phyloP scores from a whole-genome alignment of 139 green algal species.

The Ettlia oleoabundans region DNA sequence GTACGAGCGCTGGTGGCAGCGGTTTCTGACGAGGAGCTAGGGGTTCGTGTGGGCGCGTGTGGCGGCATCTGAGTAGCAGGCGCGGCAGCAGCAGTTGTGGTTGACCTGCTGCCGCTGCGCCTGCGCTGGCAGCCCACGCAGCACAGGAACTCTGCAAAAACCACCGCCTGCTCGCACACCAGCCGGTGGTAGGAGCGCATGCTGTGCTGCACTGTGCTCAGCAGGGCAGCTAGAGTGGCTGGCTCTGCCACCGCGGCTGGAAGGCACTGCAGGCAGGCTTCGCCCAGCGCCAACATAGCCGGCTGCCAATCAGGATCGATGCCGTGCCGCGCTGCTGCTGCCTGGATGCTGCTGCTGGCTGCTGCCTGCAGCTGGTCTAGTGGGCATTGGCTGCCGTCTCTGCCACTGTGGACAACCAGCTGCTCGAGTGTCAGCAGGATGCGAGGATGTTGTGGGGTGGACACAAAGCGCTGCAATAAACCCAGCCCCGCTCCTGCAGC shows the following conservation, averaged over 20 bases:
- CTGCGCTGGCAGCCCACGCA: background rate
- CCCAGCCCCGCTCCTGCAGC: background rate
- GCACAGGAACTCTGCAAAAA: constrained; percentile 36
- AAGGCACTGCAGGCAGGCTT: background rate
- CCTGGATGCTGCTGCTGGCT: background rate
- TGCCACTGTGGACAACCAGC: background rate
- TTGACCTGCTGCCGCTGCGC: background rate
- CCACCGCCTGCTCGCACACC: constrained; percentile 40
- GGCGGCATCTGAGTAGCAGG: too few species aligned
- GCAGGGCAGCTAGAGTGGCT: constrained; percentile 26
- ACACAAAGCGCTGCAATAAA: background rate
- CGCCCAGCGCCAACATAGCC: background rate
- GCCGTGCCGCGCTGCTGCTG: background rate
- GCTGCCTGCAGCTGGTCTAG: background rate
- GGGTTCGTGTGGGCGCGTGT: background rate
- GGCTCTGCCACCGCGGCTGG: background rate
- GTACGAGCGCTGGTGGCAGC: background rate
- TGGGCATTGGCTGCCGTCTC: background rate
- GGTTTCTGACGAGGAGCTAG: background rate
- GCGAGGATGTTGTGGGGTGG: background rate
- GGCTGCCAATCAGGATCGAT: constrained; percentile 8
- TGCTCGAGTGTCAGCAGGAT: background rate
- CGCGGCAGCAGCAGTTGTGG: background rate
- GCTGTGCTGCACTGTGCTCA: constrained; percentile 26
- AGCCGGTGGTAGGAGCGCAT: constrained; percentile 38